Evolutionary conservation across 2,329 filamentous ascomycete genomes (phyloP), one percentile per base, ranked within the genome.

Genomic region (Cytospora piceae): DNA sequence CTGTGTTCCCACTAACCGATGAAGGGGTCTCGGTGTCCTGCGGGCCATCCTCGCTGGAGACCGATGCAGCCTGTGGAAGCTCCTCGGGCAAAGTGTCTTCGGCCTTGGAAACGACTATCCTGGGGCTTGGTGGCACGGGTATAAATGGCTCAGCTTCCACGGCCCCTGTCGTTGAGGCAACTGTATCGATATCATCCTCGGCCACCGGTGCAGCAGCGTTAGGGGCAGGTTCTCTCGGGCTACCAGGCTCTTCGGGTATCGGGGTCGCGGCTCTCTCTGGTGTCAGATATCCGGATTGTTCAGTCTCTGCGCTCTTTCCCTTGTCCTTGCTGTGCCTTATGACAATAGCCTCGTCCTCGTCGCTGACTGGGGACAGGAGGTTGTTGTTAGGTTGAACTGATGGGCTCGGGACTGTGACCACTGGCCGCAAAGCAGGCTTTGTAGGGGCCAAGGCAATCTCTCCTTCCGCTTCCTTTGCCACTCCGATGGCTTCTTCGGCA

Each of bases 341-440:
- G 9, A 75, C 77, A n/a, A 82, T 73, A 5, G 75, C 76, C 67
- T 81, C 80, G 57, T 80, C 79, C 59, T 81, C 79, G 56, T 80
- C 77, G 51, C 75, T 78, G 14, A 70, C 58, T 4, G 72, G 71
- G 5, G 70, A 67, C 14, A 62, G 63, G 61, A 68, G 69, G 67
- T 65, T 65, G 67, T 66, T 69, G 63, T 65, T 71, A 52, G 54
- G 69, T 5, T 58, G 63, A 42, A 39, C 57, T 14, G 56, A 60
- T 24, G 66, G 66, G 34, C 56, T 68, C 22, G 66, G 66, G 22
- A 68, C 56, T 34, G 63, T 68, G 27, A 68, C 59, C 8, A 68
- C 49, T 37, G 59, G 53, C 60, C 61, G 59, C 20, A 65, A 27
- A 65, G 61, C 64, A 46, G 67, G 68, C 51, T 71, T 67, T 54